A percentile compares a stretch with the other conserved stretches of the same genome.
Evolutionary conservation across 75 land plant genomes (phyloP).

Genomic region (Picea glauca): DNA sequence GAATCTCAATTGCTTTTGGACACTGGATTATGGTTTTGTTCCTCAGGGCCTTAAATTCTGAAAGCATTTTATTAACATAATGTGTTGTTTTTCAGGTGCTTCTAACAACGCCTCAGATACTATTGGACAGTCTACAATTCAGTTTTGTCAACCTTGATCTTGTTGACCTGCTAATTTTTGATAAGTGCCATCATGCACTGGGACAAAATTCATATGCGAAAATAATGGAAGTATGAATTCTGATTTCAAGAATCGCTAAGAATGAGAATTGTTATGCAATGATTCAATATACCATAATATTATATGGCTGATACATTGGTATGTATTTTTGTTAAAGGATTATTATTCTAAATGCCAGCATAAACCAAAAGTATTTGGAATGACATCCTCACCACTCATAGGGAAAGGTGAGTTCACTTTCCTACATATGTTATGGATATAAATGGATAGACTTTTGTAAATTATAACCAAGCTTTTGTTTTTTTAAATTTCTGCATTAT

Average conservation of each 20-base stretch:
- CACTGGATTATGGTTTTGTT: background rate
- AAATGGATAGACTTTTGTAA: background rate
- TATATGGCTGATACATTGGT: background rate
- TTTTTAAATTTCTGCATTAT: too few relatives aligned
- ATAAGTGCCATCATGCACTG: constrained; percentile 87
- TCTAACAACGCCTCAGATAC: constrained; percentile 89
- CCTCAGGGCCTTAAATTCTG: background rate
- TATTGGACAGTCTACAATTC: constrained; percentile 65
- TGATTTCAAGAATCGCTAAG: background rate
- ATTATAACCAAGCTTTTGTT: background rate
- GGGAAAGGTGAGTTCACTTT: constrained; percentile 56
- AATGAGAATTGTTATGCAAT: background rate
- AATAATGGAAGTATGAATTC: constrained; percentile 71
- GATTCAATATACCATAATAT: too few relatives aligned
- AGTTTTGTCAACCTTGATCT: constrained; percentile 54
- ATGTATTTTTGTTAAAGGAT: constrained; percentile 37
- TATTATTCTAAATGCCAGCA: constrained; percentile 37
- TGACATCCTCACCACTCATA: constrained; percentile 55
- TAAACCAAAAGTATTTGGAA: constrained; percentile 44
- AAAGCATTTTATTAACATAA: too few relatives aligned
- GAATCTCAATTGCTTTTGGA: too few relatives aligned
- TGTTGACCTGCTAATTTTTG: constrained; percentile 68
- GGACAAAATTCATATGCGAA: constrained; percentile 79
- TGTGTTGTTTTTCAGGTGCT: constrained; percentile 46
- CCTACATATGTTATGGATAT: background rate